These are phyloP conservation scores for Claviceps sp. DNA, from an alignment of 2,329 filamentous ascomycete genomes.

Conservation along the genomic window DNA sequence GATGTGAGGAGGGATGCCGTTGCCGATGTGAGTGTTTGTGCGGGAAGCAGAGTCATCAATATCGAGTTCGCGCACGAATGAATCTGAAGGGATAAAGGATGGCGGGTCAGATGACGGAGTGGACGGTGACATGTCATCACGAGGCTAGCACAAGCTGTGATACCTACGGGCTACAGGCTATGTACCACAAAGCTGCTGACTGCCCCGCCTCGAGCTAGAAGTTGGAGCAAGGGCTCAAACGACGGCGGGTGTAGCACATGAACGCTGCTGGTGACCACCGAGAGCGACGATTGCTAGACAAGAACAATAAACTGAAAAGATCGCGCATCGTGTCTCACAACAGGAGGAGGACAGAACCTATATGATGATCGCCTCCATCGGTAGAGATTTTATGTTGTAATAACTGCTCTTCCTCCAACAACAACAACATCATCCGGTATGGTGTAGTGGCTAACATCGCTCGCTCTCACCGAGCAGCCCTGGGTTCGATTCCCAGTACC, in stretches of 20 bases:
- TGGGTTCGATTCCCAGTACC: conserved; percentile 23
- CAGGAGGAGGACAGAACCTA: too few relatives aligned
- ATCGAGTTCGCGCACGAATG: not conserved
- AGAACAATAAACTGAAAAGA: too few relatives aligned
- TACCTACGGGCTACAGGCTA: not conserved
- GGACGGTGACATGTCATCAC: conserved; percentile 8
- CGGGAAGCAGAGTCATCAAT: not conserved
- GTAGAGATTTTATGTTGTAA: too few relatives aligned
- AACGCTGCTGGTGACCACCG: too few relatives aligned
- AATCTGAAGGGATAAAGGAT: not conserved
- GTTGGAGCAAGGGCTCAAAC: too few relatives aligned
- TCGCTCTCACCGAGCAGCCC: conserved; percentile 24
- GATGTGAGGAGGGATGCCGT: not conserved
- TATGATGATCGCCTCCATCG: too few relatives aligned
- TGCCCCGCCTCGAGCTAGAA: too few relatives aligned
- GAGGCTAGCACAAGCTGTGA: conserved; percentile 10
- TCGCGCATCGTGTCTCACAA: too few relatives aligned
- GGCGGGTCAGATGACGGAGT: conserved; percentile 12
- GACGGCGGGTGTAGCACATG: too few relatives aligned
- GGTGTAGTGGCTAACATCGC: conserved; percentile 25
- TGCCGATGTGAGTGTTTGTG: not conserved
- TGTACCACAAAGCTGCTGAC: too few relatives aligned
- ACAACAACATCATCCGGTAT: conserved; percentile 14
- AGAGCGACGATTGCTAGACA: too few relatives aligned
- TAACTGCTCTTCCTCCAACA: too few relatives aligned